Evolutionary conservation across 441 rosid genomes (phyloP).

Genomic region (Francoa sonchifolia): DNA sequence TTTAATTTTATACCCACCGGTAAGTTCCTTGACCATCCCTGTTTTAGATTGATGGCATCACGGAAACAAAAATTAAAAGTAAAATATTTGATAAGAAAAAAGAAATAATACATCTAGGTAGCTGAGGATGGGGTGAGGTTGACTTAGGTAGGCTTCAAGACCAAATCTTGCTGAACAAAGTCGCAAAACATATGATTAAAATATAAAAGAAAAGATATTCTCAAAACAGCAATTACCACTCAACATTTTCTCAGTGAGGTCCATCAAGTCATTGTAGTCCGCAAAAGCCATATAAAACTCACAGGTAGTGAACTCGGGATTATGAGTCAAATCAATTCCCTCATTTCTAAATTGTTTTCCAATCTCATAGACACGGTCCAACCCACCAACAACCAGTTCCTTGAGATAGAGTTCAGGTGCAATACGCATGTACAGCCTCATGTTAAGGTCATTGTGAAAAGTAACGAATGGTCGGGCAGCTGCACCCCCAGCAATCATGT

Average conservation of each 20-base stretch:
- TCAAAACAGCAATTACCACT: constrained; percentile 45
- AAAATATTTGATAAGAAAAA: too few species aligned
- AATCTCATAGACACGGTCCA: constrained; percentile 74
- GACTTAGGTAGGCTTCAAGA: too few species aligned
- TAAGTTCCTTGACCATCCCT: constrained; percentile 81
- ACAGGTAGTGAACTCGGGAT: constrained; percentile 89
- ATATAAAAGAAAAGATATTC: neutral
- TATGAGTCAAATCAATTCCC: constrained; percentile 86
- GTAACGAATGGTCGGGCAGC: constrained; percentile 90
- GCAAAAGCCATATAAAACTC: constrained; percentile 94
- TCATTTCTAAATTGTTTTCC: constrained; percentile 89
- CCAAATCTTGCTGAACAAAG: too few species aligned
- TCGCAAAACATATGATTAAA: too few species aligned
- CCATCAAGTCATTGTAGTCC: constrained; percentile 78
- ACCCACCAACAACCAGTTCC: constrained; percentile 76
- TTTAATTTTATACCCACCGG: constrained; percentile 68
- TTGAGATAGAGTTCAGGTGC: constrained; percentile 82
- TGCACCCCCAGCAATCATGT: constrained; percentile 89
- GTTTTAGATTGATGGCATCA: constrained; percentile 4
- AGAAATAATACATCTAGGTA: too few species aligned
- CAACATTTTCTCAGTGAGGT: constrained; percentile 60
- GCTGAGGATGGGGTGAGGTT: too few species aligned
- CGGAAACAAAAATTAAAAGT: neutral
- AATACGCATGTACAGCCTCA: constrained; percentile 72
- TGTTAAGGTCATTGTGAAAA: constrained; percentile 74